These are phyloP conservation scores for Suillus variegatus DNA, from an alignment of 768 basidiomycete genomes.

Conservation along the genomic window DNA sequence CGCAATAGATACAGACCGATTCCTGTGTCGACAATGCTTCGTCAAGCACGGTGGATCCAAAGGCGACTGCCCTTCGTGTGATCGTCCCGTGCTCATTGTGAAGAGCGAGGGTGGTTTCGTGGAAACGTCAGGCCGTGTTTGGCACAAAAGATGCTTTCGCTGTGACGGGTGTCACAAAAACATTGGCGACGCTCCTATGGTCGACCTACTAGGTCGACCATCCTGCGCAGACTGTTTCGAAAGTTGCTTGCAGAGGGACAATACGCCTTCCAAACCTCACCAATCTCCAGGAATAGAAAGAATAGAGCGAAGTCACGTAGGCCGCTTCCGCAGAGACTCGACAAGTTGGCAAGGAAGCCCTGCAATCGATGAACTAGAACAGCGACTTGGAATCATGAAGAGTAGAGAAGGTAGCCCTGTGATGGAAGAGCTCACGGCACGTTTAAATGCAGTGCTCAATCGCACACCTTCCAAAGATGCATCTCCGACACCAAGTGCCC, in stretches of 20 bases:
- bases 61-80: conserved; percentile 68
- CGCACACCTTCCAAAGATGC: conserved; percentile 31
- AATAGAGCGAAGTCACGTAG: conserved; percentile 41
- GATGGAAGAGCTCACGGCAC: conserved; percentile 50
- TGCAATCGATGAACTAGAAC: conserved; percentile 63
- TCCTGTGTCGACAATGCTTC: conserved; percentile 78
- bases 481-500: conserved; percentile 20
- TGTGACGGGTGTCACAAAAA: conserved; percentile 74
- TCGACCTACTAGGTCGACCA: conserved; percentile 80
- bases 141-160: conserved; percentile 83
- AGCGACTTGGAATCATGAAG: conserved; percentile 56
- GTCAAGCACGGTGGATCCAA: conserved; percentile 72
- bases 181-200: conserved; percentile 74
- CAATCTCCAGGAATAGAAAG: conserved; percentile 30
- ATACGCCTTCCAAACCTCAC: conserved; percentile 40
- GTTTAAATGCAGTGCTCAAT: conserved; percentile 42
- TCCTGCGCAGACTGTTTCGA: conserved; percentile 84
- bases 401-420: conserved; percentile 57
- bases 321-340: conserved; percentile 43
- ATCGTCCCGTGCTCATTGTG: conserved; percentile 69
- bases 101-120: conserved; percentile 80
- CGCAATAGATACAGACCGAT: conserved; percentile 40
- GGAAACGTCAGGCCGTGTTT: conserved; percentile 66
- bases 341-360: conserved; percentile 57
- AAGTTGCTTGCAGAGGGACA: conserved; percentile 61